Evolutionary conservation across 2,329 filamentous ascomycete species (phyloP).

Genomic region (Fusarium annulatum): DNA sequence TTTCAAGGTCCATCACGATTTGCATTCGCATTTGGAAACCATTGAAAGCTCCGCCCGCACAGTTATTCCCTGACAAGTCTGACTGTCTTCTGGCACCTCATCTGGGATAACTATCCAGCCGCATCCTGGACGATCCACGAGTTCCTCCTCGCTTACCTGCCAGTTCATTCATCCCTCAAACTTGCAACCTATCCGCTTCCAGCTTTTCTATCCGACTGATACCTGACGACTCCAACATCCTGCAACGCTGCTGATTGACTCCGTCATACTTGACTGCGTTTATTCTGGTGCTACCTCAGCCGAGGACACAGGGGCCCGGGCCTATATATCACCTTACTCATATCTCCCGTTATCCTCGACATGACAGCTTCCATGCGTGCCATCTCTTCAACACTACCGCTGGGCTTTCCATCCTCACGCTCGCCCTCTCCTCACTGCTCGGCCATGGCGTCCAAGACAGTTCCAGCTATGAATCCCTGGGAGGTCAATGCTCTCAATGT

Average conservation of each 20-base stretch:
- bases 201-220: conserved; percentile 15
- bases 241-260: conserved; percentile 4
- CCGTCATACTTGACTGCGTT: conserved; percentile 21
- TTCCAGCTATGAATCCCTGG: conserved; percentile 42
- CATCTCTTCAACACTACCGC: conserved; percentile 25
- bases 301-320: background rate
- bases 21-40: conserved; percentile 17
- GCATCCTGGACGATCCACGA: conserved; percentile 15
- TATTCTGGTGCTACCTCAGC: conserved; percentile 3
- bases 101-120: conserved; percentile 29
- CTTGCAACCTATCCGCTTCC: conserved; percentile 9
- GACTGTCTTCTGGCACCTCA: background rate
- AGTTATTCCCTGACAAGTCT: conserved; percentile 6
- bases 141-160: conserved; percentile 14
- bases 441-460: conserved; percentile 32
- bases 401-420: conserved; percentile 6
- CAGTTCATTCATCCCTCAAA: conserved; percentile 12
- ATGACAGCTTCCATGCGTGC: conserved; percentile 35
- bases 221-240: conserved; percentile 14
- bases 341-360: background rate
- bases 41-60: conserved; percentile 4
- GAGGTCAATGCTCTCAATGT: conserved; percentile 43
- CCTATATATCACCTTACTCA: conserved; percentile 23
- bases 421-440: conserved; percentile 11
- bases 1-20: conserved; percentile 35